Evolutionary conservation across 2,329 filamentous ascomycete genomes (phyloP).

Genomic region (Clonostachys rosea): DNA sequence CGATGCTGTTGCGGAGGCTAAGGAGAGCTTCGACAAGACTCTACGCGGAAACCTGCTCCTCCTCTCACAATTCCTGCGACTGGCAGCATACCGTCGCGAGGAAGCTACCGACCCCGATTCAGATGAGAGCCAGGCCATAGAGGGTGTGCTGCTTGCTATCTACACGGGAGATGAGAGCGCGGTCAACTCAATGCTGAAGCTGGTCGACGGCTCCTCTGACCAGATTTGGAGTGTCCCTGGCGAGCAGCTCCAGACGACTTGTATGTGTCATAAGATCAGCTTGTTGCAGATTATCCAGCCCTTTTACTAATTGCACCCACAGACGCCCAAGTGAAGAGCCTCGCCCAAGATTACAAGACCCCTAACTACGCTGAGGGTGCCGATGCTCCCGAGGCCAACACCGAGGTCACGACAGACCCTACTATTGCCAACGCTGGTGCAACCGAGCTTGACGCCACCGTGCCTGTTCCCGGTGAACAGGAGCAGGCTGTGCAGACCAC

Average conservation of each 20-base stretch:
- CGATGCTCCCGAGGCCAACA: slow-evolving; percentile 22
- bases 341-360: slow-evolving; percentile 47
- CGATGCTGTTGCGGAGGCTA: slow-evolving; percentile 44
- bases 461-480: slow-evolving; percentile 33
- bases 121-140: slow-evolving; percentile 76
- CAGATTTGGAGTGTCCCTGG: slow-evolving; percentile 60
- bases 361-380: slow-evolving; percentile 24
- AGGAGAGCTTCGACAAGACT: slow-evolving; percentile 47
- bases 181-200: slow-evolving; percentile 70
- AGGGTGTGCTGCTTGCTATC: slow-evolving; percentile 73
- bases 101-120: slow-evolving; percentile 60
- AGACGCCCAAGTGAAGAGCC: slow-evolving; percentile 35
- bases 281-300: background rate
- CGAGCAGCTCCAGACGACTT: slow-evolving; percentile 63
- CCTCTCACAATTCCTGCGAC: slow-evolving; percentile 74
- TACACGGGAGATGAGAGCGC: slow-evolving; percentile 75
- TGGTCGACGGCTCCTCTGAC: slow-evolving; percentile 69
- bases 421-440: slow-evolving; percentile 63
- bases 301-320: slow-evolving; percentile 9
- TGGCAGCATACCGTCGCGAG: slow-evolving; percentile 70
- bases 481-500: slow-evolving; percentile 31
- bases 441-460: slow-evolving; percentile 58
- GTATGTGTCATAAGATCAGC: slow-evolving; percentile 41
- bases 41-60: slow-evolving; percentile 61
- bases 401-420: slow-evolving; percentile 49